phyloP scores from a whole-genome alignment of 2,329 filamentous ascomycete genomes.

The Piedraia hortae region DNA sequence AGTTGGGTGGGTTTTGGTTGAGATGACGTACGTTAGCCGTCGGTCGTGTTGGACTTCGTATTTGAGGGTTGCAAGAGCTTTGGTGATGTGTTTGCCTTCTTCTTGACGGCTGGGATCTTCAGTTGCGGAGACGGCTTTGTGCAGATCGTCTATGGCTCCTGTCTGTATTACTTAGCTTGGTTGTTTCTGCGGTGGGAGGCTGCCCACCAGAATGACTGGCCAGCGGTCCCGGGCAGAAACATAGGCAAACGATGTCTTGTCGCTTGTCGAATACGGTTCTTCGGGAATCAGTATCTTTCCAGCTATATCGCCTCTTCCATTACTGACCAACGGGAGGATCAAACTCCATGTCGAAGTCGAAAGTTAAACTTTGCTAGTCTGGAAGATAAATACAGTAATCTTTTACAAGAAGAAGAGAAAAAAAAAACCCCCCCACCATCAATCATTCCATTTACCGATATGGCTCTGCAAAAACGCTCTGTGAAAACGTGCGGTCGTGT shows the following conservation, averaged over 20 bases:
- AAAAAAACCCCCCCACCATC: no score
- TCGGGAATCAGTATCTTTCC: no score
- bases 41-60: constrained; percentile 87
- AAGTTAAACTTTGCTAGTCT: no score
- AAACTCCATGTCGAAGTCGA: no score
- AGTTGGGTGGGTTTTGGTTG: background rate
- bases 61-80: constrained; percentile 56
- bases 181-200: background rate
- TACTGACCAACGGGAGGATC: no score
- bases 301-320: no score
- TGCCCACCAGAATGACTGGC: constrained; percentile 60
- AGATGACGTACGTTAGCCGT: constrained; percentile 34
- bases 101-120: constrained; percentile 35
- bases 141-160: constrained; percentile 79
- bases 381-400: no score
- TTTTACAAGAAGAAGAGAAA: no score
- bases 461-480: no score
- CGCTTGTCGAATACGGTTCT: no score
- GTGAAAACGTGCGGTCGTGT: no score
- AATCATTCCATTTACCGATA: no score
- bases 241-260: constrained; percentile 66
- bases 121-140: constrained; percentile 34
- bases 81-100: constrained; percentile 70
- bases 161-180: constrained; percentile 29
- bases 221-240: constrained; percentile 65